phyloP scores from a whole-genome alignment of 1,284 basidiomycete genomes.

The Mycosarcoma mackinlayi region DNA sequence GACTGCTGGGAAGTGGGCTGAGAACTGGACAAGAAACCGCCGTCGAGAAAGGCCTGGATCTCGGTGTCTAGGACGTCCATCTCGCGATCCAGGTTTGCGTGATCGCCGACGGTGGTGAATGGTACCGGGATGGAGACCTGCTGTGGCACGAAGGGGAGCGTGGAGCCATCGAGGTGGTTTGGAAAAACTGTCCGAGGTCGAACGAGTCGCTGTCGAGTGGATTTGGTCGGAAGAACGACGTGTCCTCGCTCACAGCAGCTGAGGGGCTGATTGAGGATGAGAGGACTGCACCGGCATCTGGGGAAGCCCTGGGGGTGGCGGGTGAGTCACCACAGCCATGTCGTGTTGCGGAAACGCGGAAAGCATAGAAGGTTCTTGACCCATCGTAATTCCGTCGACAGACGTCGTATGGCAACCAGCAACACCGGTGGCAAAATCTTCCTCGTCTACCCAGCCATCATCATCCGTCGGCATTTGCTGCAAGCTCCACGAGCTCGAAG shows the following conservation, averaged over 20 bases:
- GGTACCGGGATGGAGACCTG: background rate
- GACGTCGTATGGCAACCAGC: background rate
- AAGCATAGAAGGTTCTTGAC: background rate
- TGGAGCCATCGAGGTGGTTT: background rate
- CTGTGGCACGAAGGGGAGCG: conserved; percentile 4
- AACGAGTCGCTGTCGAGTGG: background rate
- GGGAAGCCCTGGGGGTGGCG: too few species aligned
- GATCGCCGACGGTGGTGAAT: background rate
- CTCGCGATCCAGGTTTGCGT: conserved; percentile 3
- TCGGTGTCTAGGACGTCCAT: conserved; percentile 28
- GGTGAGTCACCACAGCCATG: too few species aligned
- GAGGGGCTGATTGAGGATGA: too few species aligned
- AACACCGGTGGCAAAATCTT: conserved; percentile 1
- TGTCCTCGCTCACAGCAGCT: too few species aligned
- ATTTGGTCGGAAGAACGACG: too few species aligned
- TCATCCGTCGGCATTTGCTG: conserved; percentile 27
- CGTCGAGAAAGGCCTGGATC: conserved; percentile 14
- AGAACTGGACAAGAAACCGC: background rate
- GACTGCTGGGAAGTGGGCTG: conserved; percentile 14
- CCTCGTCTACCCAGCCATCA: conserved; percentile 40
- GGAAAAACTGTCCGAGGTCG: conserved; percentile 17
- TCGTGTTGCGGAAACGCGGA: too few species aligned
- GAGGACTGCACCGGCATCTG: too few species aligned
- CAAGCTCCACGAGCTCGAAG: conserved; percentile 16
- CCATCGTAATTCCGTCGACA: background rate